Evolutionary conservation across 2,329 filamentous ascomycete species (phyloP), one percentile per base, ranked within the genome.

Genomic region (Fusarium phyllophilum): DNA sequence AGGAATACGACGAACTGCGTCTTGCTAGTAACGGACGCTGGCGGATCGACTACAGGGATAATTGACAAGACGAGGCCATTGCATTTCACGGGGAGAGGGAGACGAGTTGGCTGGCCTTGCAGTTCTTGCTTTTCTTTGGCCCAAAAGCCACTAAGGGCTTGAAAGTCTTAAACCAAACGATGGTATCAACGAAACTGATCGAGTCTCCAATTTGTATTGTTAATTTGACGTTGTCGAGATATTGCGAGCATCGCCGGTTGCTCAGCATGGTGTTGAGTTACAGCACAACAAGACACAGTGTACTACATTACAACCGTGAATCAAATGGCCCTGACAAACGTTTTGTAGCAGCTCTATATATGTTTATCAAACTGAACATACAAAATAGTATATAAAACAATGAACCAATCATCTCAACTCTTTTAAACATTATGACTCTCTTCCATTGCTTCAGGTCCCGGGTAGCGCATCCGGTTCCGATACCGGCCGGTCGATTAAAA

Each of bases 401-500:
- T 2, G 15, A 48, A n/a, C 56, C 58, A 61, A 61, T 61, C 58
- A 42, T 29, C 2, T 13, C 10, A 41, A 26, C 0, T 36, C 6
- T 22, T 57, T 62, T 33, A 20, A 7, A 33, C 24, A 11, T 11
- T 12, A 45, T 44, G 39, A 38, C 51, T 26, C 10, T 39, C 10
- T 36, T 45, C 33, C 18, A 42, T 24, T 18, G 1, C n/a, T 38
- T 2, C 5, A 18, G 33, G 34, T 36, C 20, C 31, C n/a, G 24
- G 44, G 15, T 38, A 62, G 24, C 20, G 7, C 26, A 26, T 5
- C 45, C 24, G 34, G 24, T n/a, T 56, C 71, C 71, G 71, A 74
- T 70, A 34, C 58, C 72, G 72, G 68, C 65, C 72, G 72, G 72
- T 46, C 59, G 18, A 75, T 74, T 36, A 20, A 69, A 75, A 67